Percentiles rank a stretch among this genome's conserved stretches.
phyloP scores from a whole-genome alignment of 2,329 filamentous ascomycete genomes.

The Microcera coccophila region DNA sequence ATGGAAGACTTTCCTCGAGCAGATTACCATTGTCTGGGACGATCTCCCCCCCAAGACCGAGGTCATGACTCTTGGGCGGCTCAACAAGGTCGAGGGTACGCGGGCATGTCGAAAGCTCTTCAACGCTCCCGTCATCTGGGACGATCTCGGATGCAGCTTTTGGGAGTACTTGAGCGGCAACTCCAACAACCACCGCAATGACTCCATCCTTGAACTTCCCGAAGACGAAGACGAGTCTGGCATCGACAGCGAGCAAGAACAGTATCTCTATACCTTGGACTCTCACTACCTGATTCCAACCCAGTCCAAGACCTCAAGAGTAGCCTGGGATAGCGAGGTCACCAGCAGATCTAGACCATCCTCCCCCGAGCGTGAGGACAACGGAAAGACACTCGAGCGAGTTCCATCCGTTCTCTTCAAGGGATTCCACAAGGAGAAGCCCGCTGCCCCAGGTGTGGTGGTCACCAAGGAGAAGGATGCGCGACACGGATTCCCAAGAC shows the following conservation, averaged over 20 bases:
- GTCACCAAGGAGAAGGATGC: not conserved
- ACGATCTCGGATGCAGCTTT: conserved; percentile 34
- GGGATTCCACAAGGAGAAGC: not conserved
- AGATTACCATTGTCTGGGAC: conserved; percentile 33
- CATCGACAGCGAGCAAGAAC: not conserved
- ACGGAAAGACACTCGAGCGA: not conserved
- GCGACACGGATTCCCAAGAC: conserved; percentile 8
- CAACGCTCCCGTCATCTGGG: conserved; percentile 38
- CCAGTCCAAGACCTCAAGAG: not conserved
- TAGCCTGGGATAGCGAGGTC: not conserved
- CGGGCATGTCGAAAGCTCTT: conserved; percentile 35
- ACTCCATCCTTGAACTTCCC: not conserved
- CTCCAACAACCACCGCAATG: conserved; percentile 1
- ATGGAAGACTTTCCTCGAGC: conserved; percentile 31
- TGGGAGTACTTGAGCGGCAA: conserved; percentile 29
- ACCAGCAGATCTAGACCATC: not conserved
- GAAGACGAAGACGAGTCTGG: conserved; percentile 6
- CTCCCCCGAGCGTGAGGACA: not conserved
- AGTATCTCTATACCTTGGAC: not conserved
- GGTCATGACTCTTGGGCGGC: conserved; percentile 30
- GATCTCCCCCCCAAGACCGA: conserved; percentile 33
- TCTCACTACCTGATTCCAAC: not conserved
- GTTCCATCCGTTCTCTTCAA: not conserved
- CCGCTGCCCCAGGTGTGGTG: not conserved
- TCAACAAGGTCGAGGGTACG: conserved; percentile 34